These are phyloP conservation scores for Tylopilus sp. DNA, from an alignment of 1,284 basidiomycete species.

Conservation along the genomic window DNA sequence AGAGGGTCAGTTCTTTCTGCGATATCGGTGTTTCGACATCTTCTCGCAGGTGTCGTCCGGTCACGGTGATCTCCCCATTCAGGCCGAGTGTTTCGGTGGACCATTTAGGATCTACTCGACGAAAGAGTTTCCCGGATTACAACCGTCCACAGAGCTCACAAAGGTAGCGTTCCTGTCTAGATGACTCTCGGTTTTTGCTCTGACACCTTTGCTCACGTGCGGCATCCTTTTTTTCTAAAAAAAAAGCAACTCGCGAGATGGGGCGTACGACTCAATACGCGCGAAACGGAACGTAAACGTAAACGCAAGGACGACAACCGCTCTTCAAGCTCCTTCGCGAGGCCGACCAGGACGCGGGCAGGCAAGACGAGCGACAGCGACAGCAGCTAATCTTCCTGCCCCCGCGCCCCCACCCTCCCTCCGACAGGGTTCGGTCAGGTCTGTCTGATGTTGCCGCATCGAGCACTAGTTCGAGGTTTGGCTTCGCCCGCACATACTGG, in stretches of 20 bases:
- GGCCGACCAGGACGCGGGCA: constrained; percentile 3
- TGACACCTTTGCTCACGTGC: constrained; percentile 2
- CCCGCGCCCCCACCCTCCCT: background rate
- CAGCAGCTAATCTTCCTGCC: constrained; percentile 14
- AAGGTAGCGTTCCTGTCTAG: constrained; percentile 44
- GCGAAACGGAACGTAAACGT: constrained; percentile 62
- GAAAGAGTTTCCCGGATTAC: constrained; percentile 73
- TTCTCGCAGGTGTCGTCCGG: constrained; percentile 39
- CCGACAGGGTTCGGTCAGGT: background rate
- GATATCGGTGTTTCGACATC: constrained; percentile 65
- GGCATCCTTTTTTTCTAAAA: background rate
- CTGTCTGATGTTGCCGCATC: background rate
- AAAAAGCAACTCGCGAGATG: constrained; percentile 58
- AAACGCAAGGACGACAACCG: constrained; percentile 41
- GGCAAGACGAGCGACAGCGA: constrained; percentile 28
- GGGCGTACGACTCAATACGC: constrained; percentile 66
- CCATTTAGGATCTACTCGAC: constrained; percentile 70
- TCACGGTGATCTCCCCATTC: constrained; percentile 43
- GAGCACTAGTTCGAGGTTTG: constrained; percentile 4
- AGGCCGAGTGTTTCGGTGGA: constrained; percentile 68
- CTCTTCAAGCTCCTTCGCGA: constrained; percentile 8
- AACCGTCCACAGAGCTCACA: constrained; percentile 67
- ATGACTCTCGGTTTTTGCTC: background rate
- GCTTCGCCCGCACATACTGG: constrained; percentile 3
- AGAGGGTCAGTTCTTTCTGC: constrained; percentile 61